phyloP scores from a whole-genome alignment of 2,329 filamentous ascomycete genomes.

The Aspergillus brunneoviolaceus region DNA sequence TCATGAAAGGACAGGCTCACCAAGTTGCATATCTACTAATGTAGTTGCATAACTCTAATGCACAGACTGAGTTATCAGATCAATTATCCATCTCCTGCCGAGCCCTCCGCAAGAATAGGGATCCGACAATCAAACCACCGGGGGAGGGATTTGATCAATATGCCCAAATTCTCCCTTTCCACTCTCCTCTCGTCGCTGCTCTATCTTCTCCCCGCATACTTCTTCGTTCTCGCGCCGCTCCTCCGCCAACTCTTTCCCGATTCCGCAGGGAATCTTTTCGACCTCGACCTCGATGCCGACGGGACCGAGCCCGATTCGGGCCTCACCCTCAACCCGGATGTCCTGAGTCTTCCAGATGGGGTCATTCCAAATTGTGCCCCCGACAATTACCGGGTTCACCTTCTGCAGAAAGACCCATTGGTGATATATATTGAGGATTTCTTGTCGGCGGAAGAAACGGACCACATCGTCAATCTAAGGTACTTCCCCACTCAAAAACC shows the following conservation, averaged over 20 bases:
- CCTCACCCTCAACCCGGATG: conserved; percentile 23
- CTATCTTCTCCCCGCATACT: conserved; percentile 39
- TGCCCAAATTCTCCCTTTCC: conserved; percentile 22
- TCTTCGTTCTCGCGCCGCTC: conserved; percentile 37
- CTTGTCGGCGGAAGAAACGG: conserved; percentile 48
- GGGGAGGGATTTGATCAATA: conserved; percentile 11
- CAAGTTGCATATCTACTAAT: neutral
- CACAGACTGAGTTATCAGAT: neutral
- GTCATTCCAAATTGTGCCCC: conserved; percentile 27
- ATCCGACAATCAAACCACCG: neutral
- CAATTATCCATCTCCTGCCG: neutral
- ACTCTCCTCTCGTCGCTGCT: conserved; percentile 35
- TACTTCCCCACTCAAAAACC: conserved; percentile 24
- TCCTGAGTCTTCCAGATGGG: conserved; percentile 38
- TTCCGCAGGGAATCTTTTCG: conserved; percentile 6
- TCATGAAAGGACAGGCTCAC: neutral
- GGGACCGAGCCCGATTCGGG: conserved; percentile 10
- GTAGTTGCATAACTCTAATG: neutral
- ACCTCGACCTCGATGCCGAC: conserved; percentile 7
- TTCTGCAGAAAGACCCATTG: conserved; percentile 55
- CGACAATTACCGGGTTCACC: conserved; percentile 41
- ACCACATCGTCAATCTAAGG: conserved; percentile 56
- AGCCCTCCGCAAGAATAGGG: neutral
- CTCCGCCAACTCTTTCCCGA: conserved; percentile 28
- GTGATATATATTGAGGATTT: conserved; percentile 61